Evolutionary conservation across 2,329 filamentous ascomycete genomes (phyloP).

Genomic region (Gyromitra esculenta): DNA sequence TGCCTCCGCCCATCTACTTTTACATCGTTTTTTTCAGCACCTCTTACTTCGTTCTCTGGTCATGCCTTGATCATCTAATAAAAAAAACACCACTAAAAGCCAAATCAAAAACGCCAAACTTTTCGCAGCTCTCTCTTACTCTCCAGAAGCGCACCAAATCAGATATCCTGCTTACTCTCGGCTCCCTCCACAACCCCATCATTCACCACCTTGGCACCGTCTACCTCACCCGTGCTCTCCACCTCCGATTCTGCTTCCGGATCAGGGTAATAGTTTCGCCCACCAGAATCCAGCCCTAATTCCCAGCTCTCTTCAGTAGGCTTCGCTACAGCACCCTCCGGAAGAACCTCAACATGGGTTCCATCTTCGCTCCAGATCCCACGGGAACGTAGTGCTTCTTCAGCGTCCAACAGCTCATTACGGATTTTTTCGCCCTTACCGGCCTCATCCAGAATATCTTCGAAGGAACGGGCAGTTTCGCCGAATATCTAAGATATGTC

Average conservation of each 20-base stretch:
- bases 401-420: slow-evolving; percentile 16
- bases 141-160: background rate
- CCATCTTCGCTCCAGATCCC: slow-evolving; percentile 39
- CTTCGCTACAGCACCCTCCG: slow-evolving; percentile 11
- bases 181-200: background rate
- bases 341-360: slow-evolving; percentile 48
- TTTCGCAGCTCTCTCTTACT: background rate
- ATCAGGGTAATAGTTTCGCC: slow-evolving; percentile 18
- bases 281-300: slow-evolving; percentile 17
- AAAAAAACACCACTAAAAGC: slow-evolving; percentile 2
- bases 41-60: background rate
- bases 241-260: slow-evolving; percentile 8
- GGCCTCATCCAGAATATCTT: slow-evolving; percentile 49
- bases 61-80: background rate
- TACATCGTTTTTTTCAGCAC: background rate
- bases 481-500: slow-evolving; percentile 47
- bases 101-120: slow-evolving; percentile 27
- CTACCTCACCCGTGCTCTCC: background rate
- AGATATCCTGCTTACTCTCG: background rate
- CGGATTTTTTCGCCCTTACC: slow-evolving; percentile 25
- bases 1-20: background rate
- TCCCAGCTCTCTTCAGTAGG: slow-evolving; percentile 26
- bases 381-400: slow-evolving; percentile 13
- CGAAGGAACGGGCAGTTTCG: slow-evolving; percentile 47
- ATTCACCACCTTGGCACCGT: background rate